Evolutionary conservation across 2,329 filamentous ascomycete species (phyloP).

Genomic region (Colletotrichum lindemuthianum): DNA sequence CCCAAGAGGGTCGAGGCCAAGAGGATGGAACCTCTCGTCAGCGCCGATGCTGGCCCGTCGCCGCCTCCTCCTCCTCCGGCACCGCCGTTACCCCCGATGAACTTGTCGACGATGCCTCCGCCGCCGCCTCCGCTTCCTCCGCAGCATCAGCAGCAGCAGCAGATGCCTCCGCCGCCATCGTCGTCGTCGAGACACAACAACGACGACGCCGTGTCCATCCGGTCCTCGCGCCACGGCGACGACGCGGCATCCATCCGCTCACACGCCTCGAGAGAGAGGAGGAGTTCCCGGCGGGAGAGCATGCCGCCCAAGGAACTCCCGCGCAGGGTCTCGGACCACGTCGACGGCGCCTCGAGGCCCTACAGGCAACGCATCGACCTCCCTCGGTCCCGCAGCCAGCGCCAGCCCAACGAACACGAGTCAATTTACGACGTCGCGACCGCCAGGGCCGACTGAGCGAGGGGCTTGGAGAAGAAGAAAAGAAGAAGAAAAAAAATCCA

Average conservation of each 20-base stretch:
- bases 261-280: conserved; percentile 27
- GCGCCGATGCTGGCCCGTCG: conserved; percentile 18
- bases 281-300: conserved; percentile 24
- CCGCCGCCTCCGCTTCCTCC: conserved; percentile 7
- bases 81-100: conserved; percentile 27
- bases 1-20: conserved; percentile 4
- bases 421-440: conserved; percentile 33
- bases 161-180: neutral
- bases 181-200: conserved; percentile 5
- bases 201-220: conserved; percentile 1
- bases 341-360: conserved; percentile 27
- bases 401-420: conserved; percentile 16
- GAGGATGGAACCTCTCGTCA: conserved; percentile 22
- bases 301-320: conserved; percentile 22
- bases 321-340: conserved; percentile 24
- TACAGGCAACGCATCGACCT: conserved; percentile 34
- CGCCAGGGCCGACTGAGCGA: conserved; percentile 24
- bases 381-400: conserved; percentile 29
- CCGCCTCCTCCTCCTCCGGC: conserved; percentile 30
- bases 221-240: conserved; percentile 7
- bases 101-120: conserved; percentile 5
- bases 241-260: conserved; percentile 31
- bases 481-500: no score
- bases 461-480: conserved; percentile 1
- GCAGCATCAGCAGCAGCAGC: conserved; percentile 8